These are phyloP conservation scores for Tetradesmus obliquus DNA, from an alignment of 139 green algal species.

Conservation along the genomic window DNA sequence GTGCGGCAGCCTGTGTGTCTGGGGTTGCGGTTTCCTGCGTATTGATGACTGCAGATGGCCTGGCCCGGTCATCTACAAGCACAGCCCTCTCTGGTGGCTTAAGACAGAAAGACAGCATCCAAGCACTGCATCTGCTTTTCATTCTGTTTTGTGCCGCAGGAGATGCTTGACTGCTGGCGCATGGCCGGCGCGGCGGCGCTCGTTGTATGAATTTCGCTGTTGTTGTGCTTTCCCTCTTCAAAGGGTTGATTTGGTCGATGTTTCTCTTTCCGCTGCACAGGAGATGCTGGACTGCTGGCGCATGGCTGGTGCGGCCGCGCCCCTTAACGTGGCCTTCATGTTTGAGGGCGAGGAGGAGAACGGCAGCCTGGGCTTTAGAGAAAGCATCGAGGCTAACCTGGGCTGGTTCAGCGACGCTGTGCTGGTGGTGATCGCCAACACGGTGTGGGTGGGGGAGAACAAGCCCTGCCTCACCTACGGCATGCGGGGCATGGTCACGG, in stretches of 20 bases:
- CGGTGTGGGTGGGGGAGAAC: constrained; percentile 87
- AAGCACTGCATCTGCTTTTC: too few relatives aligned
- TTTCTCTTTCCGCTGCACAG: not conserved
- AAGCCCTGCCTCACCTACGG: constrained; percentile 97
- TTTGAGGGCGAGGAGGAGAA: constrained; percentile 96
- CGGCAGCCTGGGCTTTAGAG: constrained; percentile 80
- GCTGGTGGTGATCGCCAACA: constrained; percentile 92
- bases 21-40: too few relatives aligned
- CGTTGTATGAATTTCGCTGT: constrained; percentile 22
- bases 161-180: constrained; percentile 77
- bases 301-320: constrained; percentile 44
- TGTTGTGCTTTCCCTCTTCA: too few relatives aligned
- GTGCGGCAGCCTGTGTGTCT: not conserved
- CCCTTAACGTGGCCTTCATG: constrained; percentile 93
- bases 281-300: constrained; percentile 81
- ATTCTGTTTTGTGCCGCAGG: constrained; percentile 32
- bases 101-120: too few relatives aligned
- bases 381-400: constrained; percentile 69
- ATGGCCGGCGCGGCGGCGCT: constrained; percentile 46
- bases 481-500: constrained; percentile 85
- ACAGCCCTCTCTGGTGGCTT: too few relatives aligned
- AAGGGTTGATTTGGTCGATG: too few relatives aligned
- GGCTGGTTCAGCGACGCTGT: constrained; percentile 82
- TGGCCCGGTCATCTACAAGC: too few relatives aligned
- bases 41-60: too few relatives aligned